Conservation (phyloP, 176 grass and related monocot genomes). For the Rhynchospora breviuscula region DNA sequence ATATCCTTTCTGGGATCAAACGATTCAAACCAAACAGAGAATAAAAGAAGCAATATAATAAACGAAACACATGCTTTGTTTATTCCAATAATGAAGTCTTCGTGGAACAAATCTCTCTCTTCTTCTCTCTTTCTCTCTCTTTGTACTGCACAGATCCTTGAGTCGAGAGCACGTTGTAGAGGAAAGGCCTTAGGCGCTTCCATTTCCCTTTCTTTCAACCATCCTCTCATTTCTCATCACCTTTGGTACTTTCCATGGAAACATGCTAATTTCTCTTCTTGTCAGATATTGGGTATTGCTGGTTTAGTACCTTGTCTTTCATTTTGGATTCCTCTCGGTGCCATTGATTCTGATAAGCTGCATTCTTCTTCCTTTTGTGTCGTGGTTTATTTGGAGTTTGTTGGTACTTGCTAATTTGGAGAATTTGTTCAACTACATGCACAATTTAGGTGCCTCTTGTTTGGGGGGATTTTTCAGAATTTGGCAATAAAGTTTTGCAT, state of each 20-base stretch:
- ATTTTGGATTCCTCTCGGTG: background rate
- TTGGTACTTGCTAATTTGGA: background rate
- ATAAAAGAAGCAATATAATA: background rate
- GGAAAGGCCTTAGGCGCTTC: conserved; percentile 12
- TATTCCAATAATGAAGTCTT: conserved; percentile 14
- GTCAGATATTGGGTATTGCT: background rate
- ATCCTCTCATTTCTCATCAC: background rate
- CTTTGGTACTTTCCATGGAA: background rate
- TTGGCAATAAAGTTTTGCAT: background rate
- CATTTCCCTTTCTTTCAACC: conserved; percentile 8
- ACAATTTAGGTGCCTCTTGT: background rate
- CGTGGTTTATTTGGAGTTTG: background rate
- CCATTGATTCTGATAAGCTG: background rate
- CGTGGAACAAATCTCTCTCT: conserved; percentile 8
- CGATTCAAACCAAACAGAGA: background rate
- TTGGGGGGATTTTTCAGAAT: background rate
- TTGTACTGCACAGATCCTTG: conserved; percentile 1
- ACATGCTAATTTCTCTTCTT: conserved; percentile 2
- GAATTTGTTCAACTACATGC: background rate
- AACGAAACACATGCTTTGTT: background rate
- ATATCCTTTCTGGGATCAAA: background rate
- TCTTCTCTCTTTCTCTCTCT: background rate
- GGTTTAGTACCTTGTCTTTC: background rate
- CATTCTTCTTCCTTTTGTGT: background rate
- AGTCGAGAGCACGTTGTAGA: conserved; percentile 22